Percentiles rank a stretch among this genome's conserved stretches.
Evolutionary conservation across 2,329 filamentous ascomycete species (phyloP).

Genomic region (Fusarium solani-melongenae): DNA sequence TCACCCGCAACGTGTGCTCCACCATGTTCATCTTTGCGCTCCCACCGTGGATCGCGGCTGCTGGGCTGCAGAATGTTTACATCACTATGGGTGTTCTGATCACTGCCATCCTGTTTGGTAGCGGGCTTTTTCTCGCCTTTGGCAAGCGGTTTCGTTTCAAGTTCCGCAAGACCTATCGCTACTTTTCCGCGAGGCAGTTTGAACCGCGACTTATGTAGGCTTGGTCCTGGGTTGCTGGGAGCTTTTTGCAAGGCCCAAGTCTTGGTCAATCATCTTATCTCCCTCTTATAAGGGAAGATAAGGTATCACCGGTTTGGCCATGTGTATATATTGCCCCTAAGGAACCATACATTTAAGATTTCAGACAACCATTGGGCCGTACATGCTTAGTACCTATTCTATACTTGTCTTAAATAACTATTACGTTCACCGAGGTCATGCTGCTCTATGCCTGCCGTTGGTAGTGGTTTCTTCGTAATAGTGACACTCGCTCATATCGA

Average conservation of each 20-base stretch:
- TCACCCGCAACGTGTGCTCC: background rate
- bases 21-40: conserved; percentile 10
- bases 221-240: background rate
- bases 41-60: background rate
- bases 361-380: background rate
- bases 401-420: background rate
- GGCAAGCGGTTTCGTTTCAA: conserved; percentile 1
- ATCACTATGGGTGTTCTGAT: conserved; percentile 2
- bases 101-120: background rate
- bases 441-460: background rate
- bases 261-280: background rate
- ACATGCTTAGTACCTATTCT: background rate
- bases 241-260: background rate
- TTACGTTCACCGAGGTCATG: background rate
- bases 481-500: background rate
- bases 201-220: background rate
- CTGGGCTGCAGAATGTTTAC: background rate
- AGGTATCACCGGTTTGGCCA: background rate
- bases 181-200: background rate
- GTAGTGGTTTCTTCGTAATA: background rate
- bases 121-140: background rate
- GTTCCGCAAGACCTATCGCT: background rate
- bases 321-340: background rate
- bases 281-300: background rate
- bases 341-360: background rate